Percentiles rank a stretch among this genome's conserved stretches.
Evolutionary conservation across 805 yeast genomes (phyloP).

Genomic region (Cyberlindnera bimundalis): DNA sequence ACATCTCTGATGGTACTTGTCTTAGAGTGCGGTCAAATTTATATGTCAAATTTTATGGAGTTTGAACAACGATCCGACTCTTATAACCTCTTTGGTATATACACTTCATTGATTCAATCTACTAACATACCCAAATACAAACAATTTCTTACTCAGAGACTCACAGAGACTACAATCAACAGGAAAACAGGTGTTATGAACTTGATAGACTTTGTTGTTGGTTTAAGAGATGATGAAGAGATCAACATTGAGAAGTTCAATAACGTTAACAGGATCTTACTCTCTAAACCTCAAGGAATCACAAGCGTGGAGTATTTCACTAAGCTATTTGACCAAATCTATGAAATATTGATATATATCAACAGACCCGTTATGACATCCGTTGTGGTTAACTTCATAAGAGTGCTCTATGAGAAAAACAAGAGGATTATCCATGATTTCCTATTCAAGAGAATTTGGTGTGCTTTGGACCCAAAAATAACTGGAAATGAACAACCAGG

Average conservation of each 20-base stretch:
- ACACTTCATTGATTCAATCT: conserved; percentile 53
- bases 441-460: conserved; percentile 49
- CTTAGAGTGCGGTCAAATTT: conserved; percentile 30
- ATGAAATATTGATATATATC: conserved; percentile 51
- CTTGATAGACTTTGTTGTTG: conserved; percentile 72
- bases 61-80: conserved; percentile 55
- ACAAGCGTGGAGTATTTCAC: conserved; percentile 49
- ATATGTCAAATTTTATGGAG: conserved; percentile 16
- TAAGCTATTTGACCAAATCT: conserved; percentile 61
- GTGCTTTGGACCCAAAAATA: conserved; percentile 36
- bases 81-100: conserved; percentile 58
- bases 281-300: conserved; percentile 56
- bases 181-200: conserved; percentile 71
- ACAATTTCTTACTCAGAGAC: conserved; percentile 41
- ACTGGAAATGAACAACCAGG: conserved; percentile 21
- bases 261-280: conserved; percentile 61
- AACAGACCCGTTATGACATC: conserved; percentile 60
- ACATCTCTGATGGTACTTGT: conserved; percentile 44
- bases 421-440: conserved; percentile 53
- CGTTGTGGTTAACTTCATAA: conserved; percentile 52
- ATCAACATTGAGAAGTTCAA: conserved; percentile 63
- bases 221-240: conserved; percentile 70
- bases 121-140: conserved; percentile 46
- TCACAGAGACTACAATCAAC: conserved; percentile 52
- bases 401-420: conserved; percentile 49